These are phyloP conservation scores for Moricandia arvensis DNA, from an alignment of 345 rosid genomes.

Conservation along the genomic window DNA sequence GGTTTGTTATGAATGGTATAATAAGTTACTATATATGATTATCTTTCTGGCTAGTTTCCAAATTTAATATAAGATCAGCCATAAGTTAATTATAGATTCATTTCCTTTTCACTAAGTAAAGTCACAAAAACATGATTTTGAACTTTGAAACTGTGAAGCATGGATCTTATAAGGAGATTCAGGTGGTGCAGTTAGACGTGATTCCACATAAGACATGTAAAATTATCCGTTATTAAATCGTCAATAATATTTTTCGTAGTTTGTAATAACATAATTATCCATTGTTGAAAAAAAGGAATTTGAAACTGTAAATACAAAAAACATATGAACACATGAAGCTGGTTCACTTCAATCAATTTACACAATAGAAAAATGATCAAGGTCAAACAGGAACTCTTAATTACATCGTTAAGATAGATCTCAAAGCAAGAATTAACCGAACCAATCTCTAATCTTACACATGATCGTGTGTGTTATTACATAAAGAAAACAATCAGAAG, in stretches of 20 bases:
- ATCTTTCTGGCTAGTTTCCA: not conserved
- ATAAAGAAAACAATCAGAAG: not conserved
- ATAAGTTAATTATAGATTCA: not conserved
- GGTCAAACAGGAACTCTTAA: not conserved
- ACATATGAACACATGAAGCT: not conserved
- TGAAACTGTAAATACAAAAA: not conserved
- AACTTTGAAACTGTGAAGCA: too few species aligned
- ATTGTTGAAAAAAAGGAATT: too few species aligned
- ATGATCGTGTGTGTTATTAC: not conserved
- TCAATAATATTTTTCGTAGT: too few species aligned
- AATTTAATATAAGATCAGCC: not conserved
- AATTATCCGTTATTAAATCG: too few species aligned
- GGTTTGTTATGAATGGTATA: constrained; percentile 1
- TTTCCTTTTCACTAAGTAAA: not conserved
- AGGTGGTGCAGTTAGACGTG: too few species aligned
- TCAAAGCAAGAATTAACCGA: not conserved
- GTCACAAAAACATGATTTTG: not conserved
- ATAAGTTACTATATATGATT: too few species aligned
- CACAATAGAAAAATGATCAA: not conserved
- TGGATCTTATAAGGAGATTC: too few species aligned
- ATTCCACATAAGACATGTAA: too few species aligned
- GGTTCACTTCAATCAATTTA: not conserved
- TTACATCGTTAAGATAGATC: not conserved
- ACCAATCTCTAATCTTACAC: not conserved
- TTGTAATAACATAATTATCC: too few species aligned